These are phyloP conservation scores for Tremellales sp. DNA, from an alignment of 1,284 basidiomycete genomes.

Conservation along the genomic window DNA sequence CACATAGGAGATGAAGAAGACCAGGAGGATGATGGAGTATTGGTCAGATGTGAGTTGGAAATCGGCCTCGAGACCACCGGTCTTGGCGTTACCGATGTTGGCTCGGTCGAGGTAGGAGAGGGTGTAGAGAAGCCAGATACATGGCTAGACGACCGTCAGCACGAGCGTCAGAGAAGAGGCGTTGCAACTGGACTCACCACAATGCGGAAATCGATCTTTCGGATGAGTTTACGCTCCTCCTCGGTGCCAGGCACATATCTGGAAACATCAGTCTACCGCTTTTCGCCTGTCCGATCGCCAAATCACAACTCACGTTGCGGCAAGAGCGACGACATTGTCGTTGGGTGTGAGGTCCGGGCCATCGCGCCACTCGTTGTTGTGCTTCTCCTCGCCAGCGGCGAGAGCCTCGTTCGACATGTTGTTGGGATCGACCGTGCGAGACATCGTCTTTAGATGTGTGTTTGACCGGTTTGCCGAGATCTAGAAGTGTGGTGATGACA, in stretches of 20 bases:
- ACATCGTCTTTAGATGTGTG: too few relatives aligned
- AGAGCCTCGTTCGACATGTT: background rate
- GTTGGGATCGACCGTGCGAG: too few relatives aligned
- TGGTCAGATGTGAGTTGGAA: slow-evolving; percentile 42
- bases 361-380: slow-evolving; percentile 23
- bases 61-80: slow-evolving; percentile 35
- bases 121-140: slow-evolving; percentile 46
- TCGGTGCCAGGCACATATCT: slow-evolving; percentile 39
- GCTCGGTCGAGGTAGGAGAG: slow-evolving; percentile 45
- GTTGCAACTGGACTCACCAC: slow-evolving; percentile 19
- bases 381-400: slow-evolving; percentile 5
- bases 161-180: background rate
- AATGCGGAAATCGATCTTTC: slow-evolving; percentile 42
- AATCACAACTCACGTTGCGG: slow-evolving; percentile 7
- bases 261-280: background rate
- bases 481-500: too few relatives aligned
- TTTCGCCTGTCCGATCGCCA: too few relatives aligned
- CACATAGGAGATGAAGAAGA: slow-evolving; percentile 21
- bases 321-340: slow-evolving; percentile 20
- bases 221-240: slow-evolving; percentile 36
- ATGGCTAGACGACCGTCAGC: slow-evolving; percentile 21
- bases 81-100: slow-evolving; percentile 46
- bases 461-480: too few relatives aligned
- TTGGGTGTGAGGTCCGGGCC: slow-evolving; percentile 3
- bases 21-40: slow-evolving; percentile 41